phyloP scores from a whole-genome alignment of 2,329 filamentous ascomycete genomes.

The Fusarium sp. region DNA sequence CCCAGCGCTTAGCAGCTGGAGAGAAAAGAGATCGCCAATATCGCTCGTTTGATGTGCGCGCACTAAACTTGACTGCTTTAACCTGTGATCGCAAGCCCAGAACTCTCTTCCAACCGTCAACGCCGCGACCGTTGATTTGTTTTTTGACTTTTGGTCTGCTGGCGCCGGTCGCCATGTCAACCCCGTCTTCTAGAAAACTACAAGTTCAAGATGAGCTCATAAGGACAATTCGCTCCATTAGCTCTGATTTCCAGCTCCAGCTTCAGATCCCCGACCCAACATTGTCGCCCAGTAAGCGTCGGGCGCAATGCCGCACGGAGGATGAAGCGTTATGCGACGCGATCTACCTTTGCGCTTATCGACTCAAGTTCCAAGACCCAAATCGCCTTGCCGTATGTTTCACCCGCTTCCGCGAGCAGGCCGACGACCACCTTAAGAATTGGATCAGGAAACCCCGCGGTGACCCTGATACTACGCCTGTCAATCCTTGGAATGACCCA shows the following conservation, averaged over 20 bases:
- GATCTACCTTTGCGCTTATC: slow-evolving; percentile 44
- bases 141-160: slow-evolving; percentile 10
- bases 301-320: slow-evolving; percentile 35
- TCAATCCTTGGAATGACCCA: slow-evolving; percentile 37
- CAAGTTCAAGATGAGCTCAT: slow-evolving; percentile 42
- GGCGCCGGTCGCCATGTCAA: slow-evolving; percentile 36
- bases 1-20: slow-evolving; percentile 5
- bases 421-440: slow-evolving; percentile 30
- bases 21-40: slow-evolving; percentile 2
- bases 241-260: slow-evolving; percentile 46
- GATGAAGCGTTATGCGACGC: slow-evolving; percentile 42
- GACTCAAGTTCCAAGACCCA: slow-evolving; percentile 41
- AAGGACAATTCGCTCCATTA: slow-evolving; percentile 46
- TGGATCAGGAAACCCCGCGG: slow-evolving; percentile 43
- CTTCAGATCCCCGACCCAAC: slow-evolving; percentile 44
- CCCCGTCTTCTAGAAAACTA: slow-evolving; percentile 6
- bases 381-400: slow-evolving; percentile 39
- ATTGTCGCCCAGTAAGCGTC: slow-evolving; percentile 47
- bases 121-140: background rate
- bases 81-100: slow-evolving; percentile 1
- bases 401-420: slow-evolving; percentile 44
- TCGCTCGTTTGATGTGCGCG: slow-evolving; percentile 6
- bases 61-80: slow-evolving; percentile 11
- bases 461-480: slow-evolving; percentile 39
- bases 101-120: slow-evolving; percentile 9